Base-by-base conservation (phyloP, 2,329 filamentous ascomycete species). In the Plectosphaerella cucumerina region DNA sequence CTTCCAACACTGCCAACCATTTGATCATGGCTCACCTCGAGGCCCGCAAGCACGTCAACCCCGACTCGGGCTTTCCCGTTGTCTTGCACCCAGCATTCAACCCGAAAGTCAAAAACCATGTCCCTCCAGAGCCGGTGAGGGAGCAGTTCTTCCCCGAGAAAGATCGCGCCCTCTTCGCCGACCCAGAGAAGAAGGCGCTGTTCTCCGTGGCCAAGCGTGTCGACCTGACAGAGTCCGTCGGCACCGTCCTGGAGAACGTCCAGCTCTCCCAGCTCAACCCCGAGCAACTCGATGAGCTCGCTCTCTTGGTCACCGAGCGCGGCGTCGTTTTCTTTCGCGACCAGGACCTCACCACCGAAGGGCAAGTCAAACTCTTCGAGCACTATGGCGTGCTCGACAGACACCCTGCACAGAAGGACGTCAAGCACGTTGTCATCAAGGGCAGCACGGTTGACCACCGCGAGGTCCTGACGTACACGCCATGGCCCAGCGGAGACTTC, bases 201-300 rank as follows among this genome's bases (percentile, higher is more conserved):
- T 59, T 76, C 33, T 61, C 69, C 0, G 67, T 63, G 2, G 69
- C 72, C 2, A 71, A 63, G 44, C 58, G 59, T 3, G 59, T 64
- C 3, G 70, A 75, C 43, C 54, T 76, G 47, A 75, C 72, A 6
- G 72, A 75, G 55, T 71, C 69, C 1, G 65, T 75, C 42, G 73
- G 72, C 4, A 71, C 69, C 0, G 59, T 70, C 1, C 55, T 72
- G 4, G 62, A 68, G 44, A 60, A 62, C 35, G 60, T 74, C 3
- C 74, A 80, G 51, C 64, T 78, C 2, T 75, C 72, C 0, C 69
- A 71, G 18, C 60, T 80, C 8, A 70, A 59, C 2, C 63, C 66
- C 3, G 58, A 67, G 11, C 76, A 78, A 22, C 67, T 78, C 3
- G 75, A 80, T 55, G 76, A 80, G 50, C 65, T 80, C 4, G 76